phyloP scores from a whole-genome alignment of 768 basidiomycete genomes.

The Floccularia luteovirens region DNA sequence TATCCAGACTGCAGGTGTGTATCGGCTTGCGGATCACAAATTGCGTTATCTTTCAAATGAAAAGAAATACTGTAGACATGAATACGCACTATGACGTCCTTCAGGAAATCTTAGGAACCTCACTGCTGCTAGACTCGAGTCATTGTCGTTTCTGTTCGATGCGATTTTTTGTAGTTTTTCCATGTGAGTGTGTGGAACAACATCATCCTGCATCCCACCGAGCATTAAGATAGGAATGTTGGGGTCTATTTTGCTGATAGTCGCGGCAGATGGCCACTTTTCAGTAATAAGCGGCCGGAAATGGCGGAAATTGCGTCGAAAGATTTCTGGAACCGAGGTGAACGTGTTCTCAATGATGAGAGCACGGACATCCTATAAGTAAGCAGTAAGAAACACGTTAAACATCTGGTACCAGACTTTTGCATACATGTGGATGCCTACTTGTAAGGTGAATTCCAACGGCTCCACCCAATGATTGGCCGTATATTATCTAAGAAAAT shows the following conservation, averaged over 20 bases:
- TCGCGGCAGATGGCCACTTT: constrained; percentile 54
- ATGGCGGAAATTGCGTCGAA: constrained; percentile 20
- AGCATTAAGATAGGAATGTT: constrained; percentile 53
- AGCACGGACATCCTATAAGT: constrained; percentile 37
- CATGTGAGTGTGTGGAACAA: constrained; percentile 52
- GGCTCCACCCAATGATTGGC: constrained; percentile 65
- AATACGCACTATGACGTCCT: not conserved
- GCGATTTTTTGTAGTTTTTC: constrained; percentile 39
- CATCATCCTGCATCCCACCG: constrained; percentile 45
- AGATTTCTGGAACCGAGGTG: constrained; percentile 40
- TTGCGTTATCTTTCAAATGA: not conserved
- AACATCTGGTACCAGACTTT: constrained; percentile 13
- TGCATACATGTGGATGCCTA: constrained; percentile 39
- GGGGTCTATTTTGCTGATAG: constrained; percentile 29
- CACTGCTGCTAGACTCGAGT: not conserved
- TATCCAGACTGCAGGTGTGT: not conserved
- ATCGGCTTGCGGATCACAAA: not conserved
- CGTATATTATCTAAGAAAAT: constrained; percentile 38
- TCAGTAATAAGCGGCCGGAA: constrained; percentile 59
- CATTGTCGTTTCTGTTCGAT: not conserved
- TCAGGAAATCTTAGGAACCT: not conserved
- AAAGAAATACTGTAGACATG: not conserved
- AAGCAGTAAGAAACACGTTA: not conserved
- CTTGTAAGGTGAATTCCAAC: constrained; percentile 68
- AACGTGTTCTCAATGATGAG: constrained; percentile 74